These are phyloP conservation scores for Centrapalus pauciflorus DNA, from an alignment of 129 eudicot species.

Conservation along the genomic window DNA sequence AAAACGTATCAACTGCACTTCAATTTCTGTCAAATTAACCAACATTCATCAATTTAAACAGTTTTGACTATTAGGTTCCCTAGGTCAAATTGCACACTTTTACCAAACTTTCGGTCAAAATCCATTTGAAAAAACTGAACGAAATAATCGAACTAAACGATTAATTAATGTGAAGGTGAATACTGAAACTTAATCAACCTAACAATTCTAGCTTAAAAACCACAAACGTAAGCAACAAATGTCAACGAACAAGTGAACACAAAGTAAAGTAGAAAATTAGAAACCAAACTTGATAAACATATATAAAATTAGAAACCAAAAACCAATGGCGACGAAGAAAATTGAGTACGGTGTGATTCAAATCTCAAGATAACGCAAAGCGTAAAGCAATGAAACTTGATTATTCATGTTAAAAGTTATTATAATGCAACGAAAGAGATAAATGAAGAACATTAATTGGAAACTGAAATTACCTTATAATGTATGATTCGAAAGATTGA, in stretches of 20 bases:
- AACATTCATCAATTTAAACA: neutral
- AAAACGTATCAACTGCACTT: too few relatives aligned
- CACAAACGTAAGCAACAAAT: constrained; percentile 23
- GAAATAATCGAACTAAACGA: neutral
- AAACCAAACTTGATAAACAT: neutral
- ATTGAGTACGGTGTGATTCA: constrained; percentile 14
- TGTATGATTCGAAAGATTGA: constrained; percentile 2
- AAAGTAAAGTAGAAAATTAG: constrained; percentile 19
- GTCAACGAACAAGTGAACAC: constrained; percentile 28
- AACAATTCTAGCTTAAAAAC: neutral
- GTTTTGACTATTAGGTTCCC: neutral
- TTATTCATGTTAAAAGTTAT: too few relatives aligned
- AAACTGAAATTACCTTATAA: constrained; percentile 14
- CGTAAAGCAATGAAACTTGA: constrained; percentile 22
- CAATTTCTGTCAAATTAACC: neutral
- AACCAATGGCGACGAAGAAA: neutral
- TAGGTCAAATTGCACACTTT: constrained; percentile 2
- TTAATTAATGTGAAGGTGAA: neutral
- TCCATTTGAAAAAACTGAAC: neutral
- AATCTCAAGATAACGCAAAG: constrained; percentile 1
- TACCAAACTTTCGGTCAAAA: constrained; percentile 12
- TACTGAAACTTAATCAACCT: neutral
- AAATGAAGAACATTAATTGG: neutral
- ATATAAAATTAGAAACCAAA: neutral
- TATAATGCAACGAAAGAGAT: neutral